Base-by-base conservation (phyloP, 2,329 filamentous ascomycete genomes). In the Ophiognomonia clavigignenti-juglandacearum region DNA sequence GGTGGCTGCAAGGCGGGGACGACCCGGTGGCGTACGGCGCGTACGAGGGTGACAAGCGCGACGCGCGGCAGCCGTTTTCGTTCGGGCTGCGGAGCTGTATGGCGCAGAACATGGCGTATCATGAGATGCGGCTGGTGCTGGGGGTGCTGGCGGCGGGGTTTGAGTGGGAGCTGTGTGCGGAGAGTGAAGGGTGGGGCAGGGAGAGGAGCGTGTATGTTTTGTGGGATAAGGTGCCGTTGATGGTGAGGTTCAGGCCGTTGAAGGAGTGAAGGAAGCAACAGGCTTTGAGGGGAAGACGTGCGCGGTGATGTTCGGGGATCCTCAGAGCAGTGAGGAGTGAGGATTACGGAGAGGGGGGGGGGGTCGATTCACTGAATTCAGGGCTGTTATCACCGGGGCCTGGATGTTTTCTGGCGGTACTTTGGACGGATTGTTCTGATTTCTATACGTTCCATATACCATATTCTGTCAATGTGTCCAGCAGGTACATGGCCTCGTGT, bases 81-180 rank as follows among this genome's bases (percentile, higher is more conserved):
- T 9, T 54, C 18, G 62, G 64, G 1, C 59, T 61, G 1, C 54
- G 63, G 4, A 57, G 60, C 27, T 66, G 62, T 39, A 50, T 65
- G 24, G 63, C 63, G 4, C 59, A 55, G 52, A 62, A 60, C 43
- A 60, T 78, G 32, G 72, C 73, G 5, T 74, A 72, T 45, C 62
- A 68, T 24, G 73, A 78, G 54, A 72, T 77, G 65, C 65, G 74
- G 4, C 55, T 75, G 6, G 69, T 77, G 26, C 54, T 77, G 4
- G 66, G 68, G 0, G 64, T 64, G 3, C 53, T 78, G 4, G 50
- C 78, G 1, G 75, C 64, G 56, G 71, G 71, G 35, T 77, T 75
- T 53, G 73, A 77, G 45, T 47, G 76, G 49, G 54, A 58, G 32
- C 57, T 74, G 23, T 61, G 62, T 2, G 58, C 67, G 5, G 62